Conservation (phyloP, 2,329 filamentous ascomycete species). For the Claviceps fusiformis region DNA sequence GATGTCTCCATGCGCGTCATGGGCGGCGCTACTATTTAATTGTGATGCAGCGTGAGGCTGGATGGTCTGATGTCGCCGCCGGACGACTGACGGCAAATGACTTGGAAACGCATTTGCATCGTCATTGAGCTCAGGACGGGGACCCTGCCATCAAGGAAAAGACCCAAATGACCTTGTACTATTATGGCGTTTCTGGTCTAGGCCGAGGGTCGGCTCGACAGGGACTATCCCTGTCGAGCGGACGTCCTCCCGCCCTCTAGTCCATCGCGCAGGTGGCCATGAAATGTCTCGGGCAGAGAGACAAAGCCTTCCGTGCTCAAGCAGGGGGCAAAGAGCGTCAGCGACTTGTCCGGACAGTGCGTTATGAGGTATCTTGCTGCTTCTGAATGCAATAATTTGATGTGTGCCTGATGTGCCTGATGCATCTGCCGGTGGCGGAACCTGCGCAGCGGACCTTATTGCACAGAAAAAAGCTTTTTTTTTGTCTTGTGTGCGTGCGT, state of each 20-base stretch:
- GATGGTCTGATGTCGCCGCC: not conserved
- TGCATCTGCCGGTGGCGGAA: not conserved
- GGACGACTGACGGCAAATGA: not conserved
- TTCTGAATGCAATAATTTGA: not conserved
- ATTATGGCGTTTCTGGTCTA: not conserved
- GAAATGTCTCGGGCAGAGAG: slow-evolving; percentile 9
- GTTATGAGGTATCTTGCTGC: not conserved
- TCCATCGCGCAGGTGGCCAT: slow-evolving; percentile 1
- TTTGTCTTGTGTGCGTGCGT: too few species aligned
- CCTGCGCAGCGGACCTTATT: not conserved
- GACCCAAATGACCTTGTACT: not conserved
- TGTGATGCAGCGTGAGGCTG: not conserved
- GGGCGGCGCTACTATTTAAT: not conserved
- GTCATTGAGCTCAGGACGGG: not conserved
- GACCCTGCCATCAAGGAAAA: not conserved
- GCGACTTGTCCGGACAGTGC: not conserved
- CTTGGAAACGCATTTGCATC: not conserved
- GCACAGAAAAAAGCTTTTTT: not conserved
- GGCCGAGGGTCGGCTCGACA: not conserved
- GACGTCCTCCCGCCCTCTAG: slow-evolving; percentile 7
- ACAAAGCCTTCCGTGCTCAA: slow-evolving; percentile 1
- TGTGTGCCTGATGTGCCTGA: not conserved
- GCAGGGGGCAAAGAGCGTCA: not conserved
- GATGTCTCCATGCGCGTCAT: not conserved
- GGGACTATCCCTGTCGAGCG: slow-evolving; percentile 3